Evolutionary conservation across 495 filamentous ascomycete genomes (phyloP).

Genomic region (Aspergillus sclerotiicarbonarius): DNA sequence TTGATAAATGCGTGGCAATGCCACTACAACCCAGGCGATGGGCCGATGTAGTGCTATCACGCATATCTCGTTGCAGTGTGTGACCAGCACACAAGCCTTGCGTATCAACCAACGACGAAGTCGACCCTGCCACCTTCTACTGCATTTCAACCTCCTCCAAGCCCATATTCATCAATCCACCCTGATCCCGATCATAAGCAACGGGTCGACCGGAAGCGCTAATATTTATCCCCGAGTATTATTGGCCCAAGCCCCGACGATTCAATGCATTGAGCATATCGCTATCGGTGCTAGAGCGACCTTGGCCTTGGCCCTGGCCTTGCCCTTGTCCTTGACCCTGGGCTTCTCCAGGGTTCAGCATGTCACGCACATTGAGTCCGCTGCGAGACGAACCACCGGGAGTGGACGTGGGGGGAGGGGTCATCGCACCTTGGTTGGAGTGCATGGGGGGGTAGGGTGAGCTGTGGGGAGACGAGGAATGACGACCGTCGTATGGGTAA

Average conservation of each 20-base stretch:
- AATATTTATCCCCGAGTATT: not conserved
- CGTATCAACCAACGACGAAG: conserved; percentile 8
- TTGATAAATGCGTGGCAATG: not conserved
- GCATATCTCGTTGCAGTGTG: conserved; percentile 9
- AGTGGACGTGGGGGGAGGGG: conserved; percentile 41
- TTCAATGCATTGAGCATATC: conserved; percentile 58
- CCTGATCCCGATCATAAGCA: not conserved
- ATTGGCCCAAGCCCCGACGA: conserved; percentile 38
- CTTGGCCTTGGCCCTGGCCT: conserved; percentile 19
- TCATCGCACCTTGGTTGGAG: conserved; percentile 31
- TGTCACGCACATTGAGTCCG: conserved; percentile 53
- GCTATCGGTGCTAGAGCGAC: conserved; percentile 53
- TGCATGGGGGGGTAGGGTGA: conserved; percentile 49
- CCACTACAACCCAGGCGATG: not conserved
- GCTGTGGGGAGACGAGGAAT: conserved; percentile 50
- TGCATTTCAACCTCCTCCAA: conserved; percentile 5
- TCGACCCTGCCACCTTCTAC: conserved; percentile 7
- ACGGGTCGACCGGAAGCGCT: not conserved
- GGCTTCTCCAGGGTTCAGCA: conserved; percentile 46
- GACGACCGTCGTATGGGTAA: conserved; percentile 48
- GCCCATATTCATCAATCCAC: not conserved
- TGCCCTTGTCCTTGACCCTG: not conserved
- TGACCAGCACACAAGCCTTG: conserved; percentile 26
- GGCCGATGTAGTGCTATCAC: not conserved
- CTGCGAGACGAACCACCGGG: conserved; percentile 39